Evolutionary conservation across 805 yeast species (phyloP), one percentile per base, ranked within the genome.

Genomic region (Huiozyma sinensis): DNA sequence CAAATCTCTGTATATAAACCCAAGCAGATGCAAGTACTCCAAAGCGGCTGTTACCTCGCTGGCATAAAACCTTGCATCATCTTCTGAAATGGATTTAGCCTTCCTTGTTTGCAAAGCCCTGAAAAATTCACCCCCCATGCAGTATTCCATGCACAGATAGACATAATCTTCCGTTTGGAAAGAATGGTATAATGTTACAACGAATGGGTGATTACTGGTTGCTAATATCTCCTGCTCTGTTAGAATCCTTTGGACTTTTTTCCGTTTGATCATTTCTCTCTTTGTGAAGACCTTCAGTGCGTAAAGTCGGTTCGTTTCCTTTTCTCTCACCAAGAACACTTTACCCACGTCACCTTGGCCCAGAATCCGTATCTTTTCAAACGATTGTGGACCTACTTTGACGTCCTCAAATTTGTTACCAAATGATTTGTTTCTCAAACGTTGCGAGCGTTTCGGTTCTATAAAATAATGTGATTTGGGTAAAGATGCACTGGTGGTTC

Each of bases 121-220:
- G 70, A 92, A 92, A 57, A 92, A 92, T 65, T 94, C 99, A 41
- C 99, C 98, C 29, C 99, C 99, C 90, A 92, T 89, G 60, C 99
- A 92, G 57, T 90, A 92, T 61, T 92, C 99, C 95, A 94, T 90
- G 65, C 99, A 92, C 39, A 92, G 73, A 55, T 89, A 92, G 8
- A 92, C 66, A 57, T 84, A 79, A 55, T 89, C 97, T 46, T 86
- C 92, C 5, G 95, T 82, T 65, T 92, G 98, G 68, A 92, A 92
- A 0, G 96, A 88, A 64, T 92, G 99, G 58, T 92, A 90, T 28
- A 92, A 69, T 0, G 98, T 87, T 35, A 92, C 97, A 54, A 92
- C 92, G 58, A 92, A 92, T 1, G 99, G 99, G 64, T 94, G 97
- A 59, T 88, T 88, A 35, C 90, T 82, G 3, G 97, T 85, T 4